Conservation (phyloP, 495 filamentous ascomycete genomes). For the Durotheca rogersii region DNA sequence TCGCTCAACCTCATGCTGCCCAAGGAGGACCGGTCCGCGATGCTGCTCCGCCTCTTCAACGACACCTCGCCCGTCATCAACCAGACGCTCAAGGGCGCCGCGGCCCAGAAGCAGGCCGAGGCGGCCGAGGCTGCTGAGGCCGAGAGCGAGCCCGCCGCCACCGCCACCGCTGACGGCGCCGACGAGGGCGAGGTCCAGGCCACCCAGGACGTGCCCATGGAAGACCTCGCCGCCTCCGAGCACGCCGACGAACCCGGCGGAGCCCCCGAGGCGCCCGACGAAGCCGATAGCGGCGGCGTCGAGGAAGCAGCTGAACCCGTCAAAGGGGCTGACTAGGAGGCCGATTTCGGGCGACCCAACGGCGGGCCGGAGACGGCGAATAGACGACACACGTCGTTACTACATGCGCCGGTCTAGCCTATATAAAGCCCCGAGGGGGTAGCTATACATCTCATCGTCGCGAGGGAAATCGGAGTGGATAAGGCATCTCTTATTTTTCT, state of each 20-base stretch:
- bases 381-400: too few species aligned
- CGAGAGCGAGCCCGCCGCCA: conserved; percentile 16
- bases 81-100: conserved; percentile 50
- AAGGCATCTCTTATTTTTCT: too few species aligned
- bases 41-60: conserved; percentile 88
- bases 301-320: not conserved
- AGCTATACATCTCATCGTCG: too few species aligned
- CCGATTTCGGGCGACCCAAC: too few species aligned
- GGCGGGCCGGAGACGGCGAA: too few species aligned
- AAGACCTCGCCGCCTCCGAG: conserved; percentile 11
- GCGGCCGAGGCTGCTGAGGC: conserved; percentile 19
- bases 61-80: conserved; percentile 74
- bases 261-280: not conserved
- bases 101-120: conserved; percentile 35
- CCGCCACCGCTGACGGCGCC: not conserved
- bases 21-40: conserved; percentile 91
- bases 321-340: not conserved
- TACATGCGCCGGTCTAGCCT: too few species aligned
- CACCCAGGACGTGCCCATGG: conserved; percentile 17
- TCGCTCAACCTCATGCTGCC: conserved; percentile 93
- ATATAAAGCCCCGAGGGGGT: too few species aligned
- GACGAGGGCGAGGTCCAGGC: conserved; percentile 27
- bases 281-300: not conserved
- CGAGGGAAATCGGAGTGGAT: too few species aligned
- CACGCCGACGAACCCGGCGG: not conserved